phyloP scores from a whole-genome alignment of 805 yeast species.

The Candida chauliodis region DNA sequence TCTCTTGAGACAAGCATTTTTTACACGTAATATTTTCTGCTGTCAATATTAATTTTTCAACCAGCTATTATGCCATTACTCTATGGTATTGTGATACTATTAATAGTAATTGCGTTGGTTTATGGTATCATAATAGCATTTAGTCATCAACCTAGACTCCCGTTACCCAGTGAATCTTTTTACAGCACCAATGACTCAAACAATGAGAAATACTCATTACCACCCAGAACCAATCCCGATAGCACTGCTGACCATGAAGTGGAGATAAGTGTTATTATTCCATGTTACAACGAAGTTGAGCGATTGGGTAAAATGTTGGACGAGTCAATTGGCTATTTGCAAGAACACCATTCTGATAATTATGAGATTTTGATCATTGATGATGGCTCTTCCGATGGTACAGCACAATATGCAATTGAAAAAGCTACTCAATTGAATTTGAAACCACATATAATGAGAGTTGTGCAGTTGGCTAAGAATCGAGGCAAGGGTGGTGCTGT shows the following conservation, averaged over 20 bases:
- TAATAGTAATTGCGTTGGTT: neutral
- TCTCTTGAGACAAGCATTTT: too few relatives aligned
- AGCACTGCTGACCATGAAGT: constrained; percentile 32
- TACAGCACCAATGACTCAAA: constrained; percentile 48
- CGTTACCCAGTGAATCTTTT: constrained; percentile 48
- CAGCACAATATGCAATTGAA: constrained; percentile 67
- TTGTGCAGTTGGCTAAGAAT: constrained; percentile 65
- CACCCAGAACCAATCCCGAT: constrained; percentile 27
- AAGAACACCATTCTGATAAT: constrained; percentile 24
- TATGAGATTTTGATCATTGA: constrained; percentile 87
- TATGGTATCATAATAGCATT: constrained; percentile 44
- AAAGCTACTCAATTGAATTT: constrained; percentile 49
- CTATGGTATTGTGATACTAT: neutral
- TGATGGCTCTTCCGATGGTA: constrained; percentile 86
- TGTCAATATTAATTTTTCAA: neutral
- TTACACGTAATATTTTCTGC: constrained; percentile 1
- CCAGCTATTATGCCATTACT: neutral
- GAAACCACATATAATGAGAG: constrained; percentile 60
- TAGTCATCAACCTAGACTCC: constrained; percentile 62
- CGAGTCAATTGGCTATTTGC: constrained; percentile 60
- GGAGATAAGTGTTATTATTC: constrained; percentile 75
- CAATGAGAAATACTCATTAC: constrained; percentile 26
- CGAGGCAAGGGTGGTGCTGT: constrained; percentile 93
- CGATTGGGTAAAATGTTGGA: constrained; percentile 70
- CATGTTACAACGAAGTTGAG: constrained; percentile 86